Evolutionary conservation across 2,329 filamentous ascomycete genomes (phyloP), one percentile per base, ranked within the genome.

Genomic region (Alternaria arborescens): DNA sequence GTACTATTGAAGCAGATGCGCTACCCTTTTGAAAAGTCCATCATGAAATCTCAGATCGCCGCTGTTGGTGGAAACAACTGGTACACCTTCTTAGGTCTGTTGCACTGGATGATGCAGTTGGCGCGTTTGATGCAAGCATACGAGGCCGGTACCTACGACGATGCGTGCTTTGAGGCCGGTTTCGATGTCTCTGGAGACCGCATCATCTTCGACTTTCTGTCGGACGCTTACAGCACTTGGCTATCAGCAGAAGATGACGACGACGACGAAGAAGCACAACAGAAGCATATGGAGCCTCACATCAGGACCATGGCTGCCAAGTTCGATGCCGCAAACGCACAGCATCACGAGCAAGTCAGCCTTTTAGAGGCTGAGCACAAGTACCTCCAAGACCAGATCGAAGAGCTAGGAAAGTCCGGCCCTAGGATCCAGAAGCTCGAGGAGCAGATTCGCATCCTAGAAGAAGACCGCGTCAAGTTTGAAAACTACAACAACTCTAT

Each of bases 31-130:
- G 93, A 97, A 73, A 92, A 93, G 79, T 94, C 90, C 73, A 98
- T 99, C 71, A 97, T 93, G 55, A 99, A 98, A 79, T 97, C 93
- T 53, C 93, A 97, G 75, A 93, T 99, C 59, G 89, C 93, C 0
- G 95, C 96, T 2, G 95, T 98, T 0, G 95, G 95, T 67, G 94
- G 94, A 3, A 93, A 97, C 79, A 98, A 98, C 76, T 99, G 95
- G 95, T 91, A 91, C 64, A 95, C 93, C 0, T 98, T 99, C 73
- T 83, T 99, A 12, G 95, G 94, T 0, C 83, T 99, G 77, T 84
- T 99, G 52, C 94, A 99, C 81, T 99, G 95, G 95, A 94, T 99
- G 89, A 97, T 99, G 94, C 94, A 98, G 79, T 83, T 99, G 52
- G 92, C 93, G 5, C 90, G 94, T 69, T 97, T 98, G 90, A 87